Evolutionary conservation across 2,329 filamentous ascomycete species (phyloP), one percentile per base, ranked within the genome.

Genomic region (Aureobasidium subglaciale): DNA sequence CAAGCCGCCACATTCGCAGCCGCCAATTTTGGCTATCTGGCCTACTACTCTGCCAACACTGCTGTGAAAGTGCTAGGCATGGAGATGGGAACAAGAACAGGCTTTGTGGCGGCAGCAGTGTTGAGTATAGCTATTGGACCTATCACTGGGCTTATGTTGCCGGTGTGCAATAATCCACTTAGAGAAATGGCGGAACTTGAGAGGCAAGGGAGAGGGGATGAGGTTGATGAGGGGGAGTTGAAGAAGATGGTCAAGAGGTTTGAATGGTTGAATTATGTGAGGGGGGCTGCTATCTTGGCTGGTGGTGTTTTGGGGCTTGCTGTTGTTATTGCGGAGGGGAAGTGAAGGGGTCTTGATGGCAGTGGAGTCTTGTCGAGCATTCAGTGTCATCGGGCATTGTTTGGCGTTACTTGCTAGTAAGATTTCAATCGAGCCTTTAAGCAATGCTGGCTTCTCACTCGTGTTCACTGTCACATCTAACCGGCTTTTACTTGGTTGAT

Each of bases 91-190:
- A 34, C n/a, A 5, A 15, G 50, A 6, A 8, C 11, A 16, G 37
- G 50, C 1, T 45, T 25, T 6, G 13, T 55, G 6, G 16, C n/a
- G 9, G 50, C 50, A 9, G 41, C 15, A 4, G 15, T 24, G 27
- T 13, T 55, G 38, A 55, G 50, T 29, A 24, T 29, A 13, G 41
- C 38, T 30, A 55, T 55, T 29, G 41, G 29, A 11, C 37, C 37
- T 27, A 20, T 55, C 5, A 55, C 50, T 11, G 16, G 18, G 3
- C 2, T 55, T 3, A 55, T 55, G 50, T 45, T 55, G 50, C 50
- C 50, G 2, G 15, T 45, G 3, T 42, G 38, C 20, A 55, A 55
- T 11, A 42, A 55, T 13, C 15, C 38, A 5, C 10, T 55, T 27
- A 35, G 38, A 13, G 50, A 55, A 38, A 42, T 55, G 50, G 50